These are phyloP conservation scores for Pyrenophora graminea DNA, from an alignment of 2,329 filamentous ascomycete genomes.

Conservation along the genomic window DNA sequence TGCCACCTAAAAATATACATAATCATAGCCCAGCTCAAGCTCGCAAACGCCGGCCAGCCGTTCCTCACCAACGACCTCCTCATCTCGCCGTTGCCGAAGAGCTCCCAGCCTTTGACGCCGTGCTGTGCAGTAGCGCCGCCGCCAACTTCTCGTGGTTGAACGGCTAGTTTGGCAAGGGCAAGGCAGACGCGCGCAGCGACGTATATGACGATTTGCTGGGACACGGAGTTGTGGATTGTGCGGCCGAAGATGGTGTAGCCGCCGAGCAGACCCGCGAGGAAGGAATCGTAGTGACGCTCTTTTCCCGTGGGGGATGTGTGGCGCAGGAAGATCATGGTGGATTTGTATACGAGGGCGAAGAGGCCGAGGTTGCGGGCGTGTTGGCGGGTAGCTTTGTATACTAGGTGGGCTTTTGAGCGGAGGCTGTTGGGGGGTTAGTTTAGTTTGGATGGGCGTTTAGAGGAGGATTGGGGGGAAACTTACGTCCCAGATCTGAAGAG, in stretches of 20 bases:
- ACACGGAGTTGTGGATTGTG: constrained; percentile 75
- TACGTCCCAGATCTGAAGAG: constrained; percentile 91
- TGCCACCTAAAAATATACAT: constrained; percentile 96
- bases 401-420: constrained; percentile 74
- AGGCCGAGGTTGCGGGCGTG: constrained; percentile 90
- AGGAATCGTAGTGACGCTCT: constrained; percentile 76
- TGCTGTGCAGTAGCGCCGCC: constrained; percentile 5
- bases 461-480: not conserved
- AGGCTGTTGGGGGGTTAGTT: constrained; percentile 52
- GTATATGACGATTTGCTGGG: constrained; percentile 97
- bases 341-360: constrained; percentile 91
- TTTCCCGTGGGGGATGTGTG: constrained; percentile 56
- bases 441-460: not conserved
- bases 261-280: constrained; percentile 83
- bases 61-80: constrained; percentile 56
- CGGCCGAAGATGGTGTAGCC: constrained; percentile 94
- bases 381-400: constrained; percentile 83
- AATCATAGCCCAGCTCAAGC: constrained; percentile 85
- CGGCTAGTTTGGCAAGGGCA: constrained; percentile 78
- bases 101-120: constrained; percentile 45
- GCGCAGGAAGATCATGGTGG: constrained; percentile 74
- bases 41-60: constrained; percentile 92
- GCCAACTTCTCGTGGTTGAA: constrained; percentile 61
- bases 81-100: constrained; percentile 45
- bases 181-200: constrained; percentile 91